These are phyloP conservation scores for Diplosphaera chodatii DNA, from an alignment of 139 green algal species.

Conservation along the genomic window DNA sequence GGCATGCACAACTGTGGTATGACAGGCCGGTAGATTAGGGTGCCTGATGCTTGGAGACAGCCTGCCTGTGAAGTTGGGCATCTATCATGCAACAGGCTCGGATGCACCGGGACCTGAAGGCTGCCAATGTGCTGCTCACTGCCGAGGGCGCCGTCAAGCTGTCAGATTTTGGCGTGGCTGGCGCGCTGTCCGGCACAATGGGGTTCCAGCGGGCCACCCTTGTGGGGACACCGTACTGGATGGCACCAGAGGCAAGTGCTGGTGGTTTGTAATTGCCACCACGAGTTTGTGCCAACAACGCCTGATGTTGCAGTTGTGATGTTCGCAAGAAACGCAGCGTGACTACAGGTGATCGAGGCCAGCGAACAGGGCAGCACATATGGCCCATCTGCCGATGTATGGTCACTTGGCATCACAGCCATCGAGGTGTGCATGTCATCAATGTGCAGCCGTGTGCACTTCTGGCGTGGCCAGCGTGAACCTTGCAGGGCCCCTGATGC, in stretches of 20 bases:
- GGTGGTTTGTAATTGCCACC: no score
- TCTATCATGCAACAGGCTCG: slow-evolving; percentile 40
- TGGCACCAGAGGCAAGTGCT: slow-evolving; percentile 87
- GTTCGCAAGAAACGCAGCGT: no score
- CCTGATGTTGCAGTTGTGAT: no score
- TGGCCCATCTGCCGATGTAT: slow-evolving; percentile 86
- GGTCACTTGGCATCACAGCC: slow-evolving; percentile 92
- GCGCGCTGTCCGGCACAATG: slow-evolving; percentile 64
- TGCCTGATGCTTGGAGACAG: no score
- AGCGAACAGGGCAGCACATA: slow-evolving; percentile 72
- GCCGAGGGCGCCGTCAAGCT: slow-evolving; percentile 69
- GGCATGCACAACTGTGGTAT: no score
- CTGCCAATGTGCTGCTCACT: slow-evolving; percentile 87
- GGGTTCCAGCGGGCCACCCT: slow-evolving; percentile 75
- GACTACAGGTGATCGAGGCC: not conserved
- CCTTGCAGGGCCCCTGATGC: no score
- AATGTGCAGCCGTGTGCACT: no score
- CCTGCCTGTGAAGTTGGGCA: no score
- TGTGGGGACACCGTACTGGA: slow-evolving; percentile 96
- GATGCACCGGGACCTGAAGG: slow-evolving; percentile 97
- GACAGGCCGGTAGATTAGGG: no score
- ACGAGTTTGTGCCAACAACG: no score
- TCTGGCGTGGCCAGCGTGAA: no score
- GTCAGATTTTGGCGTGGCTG: slow-evolving; percentile 82
- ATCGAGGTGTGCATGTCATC: slow-evolving; percentile 85